Base-by-base conservation (phyloP, 2,329 filamentous ascomycete species). In the Botryotinia calthae region DNA sequence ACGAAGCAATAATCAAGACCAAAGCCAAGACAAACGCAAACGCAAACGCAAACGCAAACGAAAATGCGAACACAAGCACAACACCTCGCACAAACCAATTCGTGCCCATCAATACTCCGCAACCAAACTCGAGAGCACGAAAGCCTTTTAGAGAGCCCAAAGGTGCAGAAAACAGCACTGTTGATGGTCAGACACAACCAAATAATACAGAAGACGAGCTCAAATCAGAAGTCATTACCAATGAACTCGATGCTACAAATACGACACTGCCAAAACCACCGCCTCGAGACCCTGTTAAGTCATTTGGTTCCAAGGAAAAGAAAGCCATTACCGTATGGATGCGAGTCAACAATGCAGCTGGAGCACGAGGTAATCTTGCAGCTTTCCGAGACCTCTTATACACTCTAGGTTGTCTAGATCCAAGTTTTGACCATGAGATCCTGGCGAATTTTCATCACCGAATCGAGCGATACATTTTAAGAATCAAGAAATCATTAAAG, bases 361-460 rank as follows among this genome's bases (percentile, higher is more conserved):
- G 65, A 16, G 22, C 65, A 31, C 65, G 34, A 16, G 48, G 37
- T 10, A 56, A 56, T 2, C n/a, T 56, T n/a, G 37, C 1, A 42
- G 65, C 65, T 10, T 42, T 56, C 28, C 65, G 56, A 56, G 14
- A 22, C 22, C 65, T 68, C 40, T 56, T 56, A 18, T 31, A 22
- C 18, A 31, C n/a, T 25, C 34, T 68, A 56, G 65, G 65, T 3
- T 68, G 65, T 7, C 37, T 56, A 8, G 16, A 68, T 18, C 65
- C 65, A 14, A 68, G 65, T 68, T 68, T 68, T 12, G 48, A 68
- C 51, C 22, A 28, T 10, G n/a, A 58, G 18, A 42, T n/a, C n/a
- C 25, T 56, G 34, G 22, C 14, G 7, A 68, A 31, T 9, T 58
- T 68, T 16, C 1, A 31, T 3, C 37, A 31, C 14, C 34, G 46